Conservation (phyloP, 2,329 filamentous ascomycete species). For the Rhynchosporium graminicola region DNA sequence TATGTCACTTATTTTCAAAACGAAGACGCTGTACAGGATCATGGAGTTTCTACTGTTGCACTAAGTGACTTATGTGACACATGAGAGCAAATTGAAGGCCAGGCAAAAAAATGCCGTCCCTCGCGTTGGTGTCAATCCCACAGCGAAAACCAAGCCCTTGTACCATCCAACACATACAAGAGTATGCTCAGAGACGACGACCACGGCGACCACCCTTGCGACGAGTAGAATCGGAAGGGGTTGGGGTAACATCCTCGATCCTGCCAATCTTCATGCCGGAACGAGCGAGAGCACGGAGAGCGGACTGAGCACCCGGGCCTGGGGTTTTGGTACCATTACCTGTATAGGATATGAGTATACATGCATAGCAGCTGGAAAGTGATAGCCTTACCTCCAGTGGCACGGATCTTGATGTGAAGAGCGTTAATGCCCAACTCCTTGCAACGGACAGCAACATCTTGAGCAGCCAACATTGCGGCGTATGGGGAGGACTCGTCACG, state of each 20-base stretch:
- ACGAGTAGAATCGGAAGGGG: constrained; percentile 97
- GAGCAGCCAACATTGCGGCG: constrained; percentile 99
- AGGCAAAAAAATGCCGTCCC: constrained; percentile 66
- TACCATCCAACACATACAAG: constrained; percentile 24
- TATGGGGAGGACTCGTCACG: constrained; percentile 99
- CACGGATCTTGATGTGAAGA: constrained; percentile 99
- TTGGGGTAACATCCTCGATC: constrained; percentile 99
- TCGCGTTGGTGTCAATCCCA: constrained; percentile 72
- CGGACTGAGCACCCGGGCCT: constrained; percentile 97
- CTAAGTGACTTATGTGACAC: constrained; percentile 49
- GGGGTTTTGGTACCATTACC: constrained; percentile 99
- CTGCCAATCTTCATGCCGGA: constrained; percentile 99
- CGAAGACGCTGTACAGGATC: constrained; percentile 17
- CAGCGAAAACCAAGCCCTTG: constrained; percentile 48
- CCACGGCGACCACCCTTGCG: constrained; percentile 99
- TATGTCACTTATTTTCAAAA: constrained; percentile 6
- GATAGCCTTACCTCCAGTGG: constrained; percentile 80
- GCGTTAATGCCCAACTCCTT: constrained; percentile 87
- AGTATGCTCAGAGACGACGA: constrained; percentile 84
- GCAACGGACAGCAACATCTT: constrained; percentile 93
- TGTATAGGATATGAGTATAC: constrained; percentile 39
- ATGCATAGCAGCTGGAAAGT: background rate
- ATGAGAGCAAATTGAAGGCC: constrained; percentile 59
- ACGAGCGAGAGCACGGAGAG: constrained; percentile 97
- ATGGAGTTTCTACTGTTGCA: constrained; percentile 39